Evolutionary conservation across 2,329 filamentous ascomycete species (phyloP), one percentile per base, ranked within the genome.

Genomic region (Myriosclerotinia curreyana): DNA sequence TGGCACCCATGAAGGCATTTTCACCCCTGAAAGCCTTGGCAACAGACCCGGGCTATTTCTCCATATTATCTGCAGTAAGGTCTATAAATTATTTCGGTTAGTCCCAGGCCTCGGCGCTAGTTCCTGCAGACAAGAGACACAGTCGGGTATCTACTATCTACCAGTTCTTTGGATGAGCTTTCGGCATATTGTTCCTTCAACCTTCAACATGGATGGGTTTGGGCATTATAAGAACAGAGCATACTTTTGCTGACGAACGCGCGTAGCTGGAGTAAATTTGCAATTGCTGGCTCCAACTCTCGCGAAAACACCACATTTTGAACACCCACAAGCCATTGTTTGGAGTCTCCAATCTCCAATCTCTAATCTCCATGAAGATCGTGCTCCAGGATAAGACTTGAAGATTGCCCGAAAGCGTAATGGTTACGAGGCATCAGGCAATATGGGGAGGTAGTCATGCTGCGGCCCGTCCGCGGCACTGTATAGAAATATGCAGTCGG

Each of bases 81-180:
- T 40, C n/a, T 51, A 44, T 60, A 51, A 46, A 51, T 60, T n/a
- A 60, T 22, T 58, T 36, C 48, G 42, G 25, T 64, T 60, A 42
- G 46, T 42, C 53, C 63, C 64, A 65, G 54, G 40, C 42, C 53
- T 53, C 59, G 65, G 69, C 68, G 72, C 69, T 70, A 71, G 72
- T 71, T 70, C 69, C 71, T 73, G 71, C 71, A 72, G 69, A 58
- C 56, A 34, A 53, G 67, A 63, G 72, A 70, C 71, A 71, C 70
- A 66, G 70, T 67, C 66, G 60, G 60, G 51, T 55, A 31, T 38
- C 51, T 63, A 40, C 60, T 55, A 31, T 38, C 51, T 63, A 40
- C 60, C 60, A 58, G 51, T 38, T 40, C 22, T 48, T 58, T 36
- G 55, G 55, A 48, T 46, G 28, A 34, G n/a, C 14, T 46, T 15